phyloP scores from a whole-genome alignment of 768 basidiomycete genomes.

The Pisolithus microcarpus region DNA sequence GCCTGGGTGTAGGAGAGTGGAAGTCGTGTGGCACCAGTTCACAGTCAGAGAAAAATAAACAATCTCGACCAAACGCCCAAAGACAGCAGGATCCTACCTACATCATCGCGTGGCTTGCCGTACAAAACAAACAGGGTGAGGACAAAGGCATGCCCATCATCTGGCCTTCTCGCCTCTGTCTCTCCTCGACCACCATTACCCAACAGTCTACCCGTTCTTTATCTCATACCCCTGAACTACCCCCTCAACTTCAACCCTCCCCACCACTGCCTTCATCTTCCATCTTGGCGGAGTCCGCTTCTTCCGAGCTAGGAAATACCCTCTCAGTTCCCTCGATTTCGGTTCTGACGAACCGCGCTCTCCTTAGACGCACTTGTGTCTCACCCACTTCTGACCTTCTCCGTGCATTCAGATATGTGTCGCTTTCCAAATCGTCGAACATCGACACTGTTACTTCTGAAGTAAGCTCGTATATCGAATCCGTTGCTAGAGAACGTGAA shows the following conservation, averaged over 20 bases:
- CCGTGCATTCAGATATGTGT: constrained; percentile 44
- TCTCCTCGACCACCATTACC: constrained; percentile 34
- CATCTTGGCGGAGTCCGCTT: constrained; percentile 13
- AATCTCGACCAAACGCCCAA: constrained; percentile 13
- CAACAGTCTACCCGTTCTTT: constrained; percentile 32
- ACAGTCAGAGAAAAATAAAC: constrained; percentile 16
- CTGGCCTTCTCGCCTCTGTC: constrained; percentile 61
- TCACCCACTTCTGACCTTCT: constrained; percentile 33
- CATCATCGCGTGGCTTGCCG: constrained; percentile 66
- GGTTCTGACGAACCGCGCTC: constrained; percentile 16
- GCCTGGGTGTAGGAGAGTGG: constrained; percentile 58
- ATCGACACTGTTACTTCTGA: constrained; percentile 50
- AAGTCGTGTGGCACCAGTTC: constrained; percentile 5
- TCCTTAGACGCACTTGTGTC: constrained; percentile 28
- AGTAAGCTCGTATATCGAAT: constrained; percentile 66
- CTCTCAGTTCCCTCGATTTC: constrained; percentile 4
- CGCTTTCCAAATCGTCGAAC: constrained; percentile 43
- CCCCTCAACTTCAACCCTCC: constrained; percentile 53
- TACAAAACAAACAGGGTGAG: constrained; percentile 74
- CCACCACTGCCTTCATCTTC: constrained; percentile 37
- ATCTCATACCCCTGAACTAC: constrained; percentile 54
- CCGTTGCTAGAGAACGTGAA: constrained; percentile 69
- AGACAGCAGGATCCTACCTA: constrained; percentile 29
- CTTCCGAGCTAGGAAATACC: constrained; percentile 7
- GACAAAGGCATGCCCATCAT: constrained; percentile 72